phyloP scores from a whole-genome alignment of 495 filamentous ascomycete species.

The Pseudevernia furfuracea region DNA sequence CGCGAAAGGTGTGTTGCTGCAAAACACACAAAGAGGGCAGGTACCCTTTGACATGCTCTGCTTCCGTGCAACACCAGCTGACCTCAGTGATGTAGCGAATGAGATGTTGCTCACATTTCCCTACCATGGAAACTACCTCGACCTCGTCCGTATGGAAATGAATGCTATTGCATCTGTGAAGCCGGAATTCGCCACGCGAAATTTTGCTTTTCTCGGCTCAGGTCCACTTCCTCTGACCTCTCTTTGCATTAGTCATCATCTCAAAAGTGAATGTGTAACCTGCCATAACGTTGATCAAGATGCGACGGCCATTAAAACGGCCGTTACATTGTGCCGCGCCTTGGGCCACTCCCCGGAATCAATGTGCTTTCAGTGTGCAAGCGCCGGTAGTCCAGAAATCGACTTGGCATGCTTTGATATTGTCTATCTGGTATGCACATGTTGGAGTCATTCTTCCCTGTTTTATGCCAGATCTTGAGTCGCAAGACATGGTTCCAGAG shows the following conservation, averaged over 20 bases:
- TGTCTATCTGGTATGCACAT: constrained; percentile 39
- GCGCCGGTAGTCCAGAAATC: constrained; percentile 24
- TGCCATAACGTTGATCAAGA: constrained; percentile 33
- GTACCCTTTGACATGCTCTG: background rate
- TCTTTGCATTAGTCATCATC: constrained; percentile 28
- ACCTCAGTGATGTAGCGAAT: constrained; percentile 17
- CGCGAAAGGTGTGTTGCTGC: constrained; percentile 25
- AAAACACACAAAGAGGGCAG: constrained; percentile 19
- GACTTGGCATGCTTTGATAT: constrained; percentile 33
- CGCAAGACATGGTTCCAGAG: too few species aligned
- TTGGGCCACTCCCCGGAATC: constrained; percentile 24
- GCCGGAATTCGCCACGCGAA: background rate
- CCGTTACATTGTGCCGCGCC: constrained; percentile 24
- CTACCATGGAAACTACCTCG: constrained; percentile 39
- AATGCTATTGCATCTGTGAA: constrained; percentile 28
- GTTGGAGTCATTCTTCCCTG: too few species aligned
- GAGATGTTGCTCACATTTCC: constrained; percentile 32
- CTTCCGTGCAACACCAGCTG: background rate
- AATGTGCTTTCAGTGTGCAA: constrained; percentile 31
- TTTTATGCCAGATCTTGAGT: too few species aligned
- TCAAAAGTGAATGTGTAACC: constrained; percentile 9
- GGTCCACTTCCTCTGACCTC: constrained; percentile 39
- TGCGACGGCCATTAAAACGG: constrained; percentile 29
- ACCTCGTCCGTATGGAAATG: constrained; percentile 38
- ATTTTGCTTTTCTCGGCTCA: constrained; percentile 37